Conservation (phyloP, 768 basidiomycete species). For the Phaeolepiota aurea region DNA sequence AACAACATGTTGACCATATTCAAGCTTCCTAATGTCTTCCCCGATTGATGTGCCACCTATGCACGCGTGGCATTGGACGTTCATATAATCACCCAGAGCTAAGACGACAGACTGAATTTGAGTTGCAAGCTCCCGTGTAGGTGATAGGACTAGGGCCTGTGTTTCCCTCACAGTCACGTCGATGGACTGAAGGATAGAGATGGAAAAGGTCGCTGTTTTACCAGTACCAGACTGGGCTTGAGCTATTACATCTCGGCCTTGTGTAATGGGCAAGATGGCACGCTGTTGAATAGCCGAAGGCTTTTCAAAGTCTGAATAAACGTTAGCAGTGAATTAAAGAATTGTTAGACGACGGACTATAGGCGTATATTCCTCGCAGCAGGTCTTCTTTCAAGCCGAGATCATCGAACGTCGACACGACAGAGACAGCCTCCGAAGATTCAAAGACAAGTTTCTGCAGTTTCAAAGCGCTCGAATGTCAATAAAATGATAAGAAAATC, state of each 20-base stretch:
- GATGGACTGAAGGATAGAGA: constrained; percentile 96
- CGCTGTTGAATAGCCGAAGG: constrained; percentile 98
- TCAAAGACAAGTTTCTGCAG: constrained; percentile 86
- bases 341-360: constrained; percentile 48
- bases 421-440: constrained; percentile 87
- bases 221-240: constrained; percentile 99
- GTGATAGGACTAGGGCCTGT: constrained; percentile 92
- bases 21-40: constrained; percentile 94
- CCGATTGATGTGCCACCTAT: constrained; percentile 97
- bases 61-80: constrained; percentile 97
- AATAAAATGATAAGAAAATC: constrained; percentile 7
- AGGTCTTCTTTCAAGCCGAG: constrained; percentile 91
- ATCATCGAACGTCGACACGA: constrained; percentile 86
- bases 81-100: constrained; percentile 98
- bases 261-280: constrained; percentile 92
- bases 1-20: constrained; percentile 96
- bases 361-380: constrained; percentile 94
- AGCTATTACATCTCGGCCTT: constrained; percentile 96
- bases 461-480: constrained; percentile 4
- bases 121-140: constrained; percentile 98
- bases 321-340: constrained; percentile 1
- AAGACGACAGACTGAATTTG: constrained; percentile 97
- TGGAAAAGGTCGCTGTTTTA: constrained; percentile 99
- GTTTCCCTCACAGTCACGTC: constrained; percentile 92
- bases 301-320: constrained; percentile 75